phyloP scores from a whole-genome alignment of 805 yeast genomes.

The Zygosaccharomyces siamensis region DNA sequence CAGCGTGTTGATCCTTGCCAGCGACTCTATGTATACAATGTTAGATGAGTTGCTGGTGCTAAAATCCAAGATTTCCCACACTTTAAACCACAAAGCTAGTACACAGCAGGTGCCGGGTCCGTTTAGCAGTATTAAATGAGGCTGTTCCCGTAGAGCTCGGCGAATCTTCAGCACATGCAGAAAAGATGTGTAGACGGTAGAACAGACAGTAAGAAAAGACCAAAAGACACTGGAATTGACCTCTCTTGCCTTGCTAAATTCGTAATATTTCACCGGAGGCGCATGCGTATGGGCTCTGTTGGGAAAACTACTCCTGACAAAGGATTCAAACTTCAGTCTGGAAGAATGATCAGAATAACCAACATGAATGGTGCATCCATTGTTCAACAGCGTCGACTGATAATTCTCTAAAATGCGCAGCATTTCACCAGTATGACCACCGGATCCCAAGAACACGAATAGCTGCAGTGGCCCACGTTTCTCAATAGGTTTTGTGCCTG shows the following conservation, averaged over 20 bases:
- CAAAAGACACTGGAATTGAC: slow-evolving; percentile 36
- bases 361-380: slow-evolving; percentile 35
- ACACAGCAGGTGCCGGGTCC: slow-evolving; percentile 38
- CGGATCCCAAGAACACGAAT: slow-evolving; percentile 81
- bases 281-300: slow-evolving; percentile 4
- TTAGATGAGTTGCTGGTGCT: slow-evolving; percentile 43
- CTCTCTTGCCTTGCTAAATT: slow-evolving; percentile 34
- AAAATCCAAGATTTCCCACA: slow-evolving; percentile 21
- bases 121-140: slow-evolving; percentile 35
- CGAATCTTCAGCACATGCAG: slow-evolving; percentile 18
- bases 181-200: slow-evolving; percentile 30
- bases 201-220: slow-evolving; percentile 34
- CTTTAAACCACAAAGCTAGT: slow-evolving; percentile 27
- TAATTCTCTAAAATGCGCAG: slow-evolving; percentile 52
- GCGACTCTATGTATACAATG: slow-evolving; percentile 81
- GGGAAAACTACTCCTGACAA: background rate
- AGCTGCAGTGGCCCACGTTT: slow-evolving; percentile 27
- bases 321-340: slow-evolving; percentile 36
- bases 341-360: slow-evolving; percentile 36
- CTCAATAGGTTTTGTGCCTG: background rate
- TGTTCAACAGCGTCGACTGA: slow-evolving; percentile 42
- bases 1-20: slow-evolving; percentile 72
- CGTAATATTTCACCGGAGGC: slow-evolving; percentile 11
- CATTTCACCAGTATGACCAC: slow-evolving; percentile 98
- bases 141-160: slow-evolving; percentile 16